Conservation (phyloP, 2,329 filamentous ascomycete genomes). For the Coleophoma eucalyptorum region DNA sequence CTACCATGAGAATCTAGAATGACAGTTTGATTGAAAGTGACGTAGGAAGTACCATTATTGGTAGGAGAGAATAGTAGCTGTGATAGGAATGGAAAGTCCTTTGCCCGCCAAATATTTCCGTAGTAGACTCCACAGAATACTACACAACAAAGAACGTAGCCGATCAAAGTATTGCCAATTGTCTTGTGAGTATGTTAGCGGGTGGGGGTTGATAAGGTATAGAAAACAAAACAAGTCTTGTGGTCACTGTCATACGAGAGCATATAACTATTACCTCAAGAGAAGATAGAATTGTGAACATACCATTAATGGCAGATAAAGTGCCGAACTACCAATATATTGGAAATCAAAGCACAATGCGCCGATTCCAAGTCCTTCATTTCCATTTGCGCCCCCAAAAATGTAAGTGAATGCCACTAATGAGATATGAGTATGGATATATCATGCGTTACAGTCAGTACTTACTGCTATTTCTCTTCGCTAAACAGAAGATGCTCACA, state of each 20-base stretch:
- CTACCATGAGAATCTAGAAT: conserved; percentile 33
- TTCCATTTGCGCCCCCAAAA: conserved; percentile 64
- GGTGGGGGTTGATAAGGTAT: too few species aligned
- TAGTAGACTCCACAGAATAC: conserved; percentile 34
- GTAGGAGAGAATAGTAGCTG: conserved; percentile 32
- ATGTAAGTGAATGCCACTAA: conserved; percentile 63
- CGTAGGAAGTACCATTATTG: conserved; percentile 29
- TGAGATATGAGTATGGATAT: not conserved
- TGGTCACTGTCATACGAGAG: too few species aligned
- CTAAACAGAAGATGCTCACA: conserved; percentile 68
- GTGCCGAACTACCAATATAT: conserved; percentile 25
- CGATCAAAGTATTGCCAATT: conserved; percentile 22
- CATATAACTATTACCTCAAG: too few species aligned
- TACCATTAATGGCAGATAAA: conserved; percentile 13
- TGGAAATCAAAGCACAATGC: conserved; percentile 36
- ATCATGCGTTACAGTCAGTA: not conserved
- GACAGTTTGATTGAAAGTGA: conserved; percentile 36
- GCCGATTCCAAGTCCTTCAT: conserved; percentile 38
- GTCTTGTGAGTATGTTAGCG: conserved; percentile 12
- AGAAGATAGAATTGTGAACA: conserved; percentile 13
- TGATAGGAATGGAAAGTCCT: conserved; percentile 35
- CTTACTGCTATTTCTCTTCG: conserved; percentile 54
- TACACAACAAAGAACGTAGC: conserved; percentile 17
- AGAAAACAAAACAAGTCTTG: too few species aligned
- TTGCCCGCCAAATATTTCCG: conserved; percentile 33